Conservation (phyloP, 768 basidiomycete genomes). For the Nidularia pulvinata region DNA sequence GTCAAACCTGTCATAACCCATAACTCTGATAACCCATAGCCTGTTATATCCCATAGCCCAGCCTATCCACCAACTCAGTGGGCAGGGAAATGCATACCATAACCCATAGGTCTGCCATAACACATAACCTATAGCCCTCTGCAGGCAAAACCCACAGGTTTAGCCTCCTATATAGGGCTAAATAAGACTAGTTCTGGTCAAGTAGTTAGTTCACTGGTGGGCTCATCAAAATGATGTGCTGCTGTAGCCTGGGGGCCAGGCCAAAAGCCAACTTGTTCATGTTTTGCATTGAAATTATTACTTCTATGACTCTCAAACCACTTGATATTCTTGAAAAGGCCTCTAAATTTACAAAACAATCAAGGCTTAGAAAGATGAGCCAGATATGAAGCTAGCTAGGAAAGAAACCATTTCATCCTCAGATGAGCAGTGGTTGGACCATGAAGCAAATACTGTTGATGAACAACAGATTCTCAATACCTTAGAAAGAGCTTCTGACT, state of each 20-base stretch:
- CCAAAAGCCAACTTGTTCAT: not conserved
- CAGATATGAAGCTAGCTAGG: not conserved
- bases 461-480: conserved; percentile 1
- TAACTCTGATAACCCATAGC: not conserved
- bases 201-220: not conserved
- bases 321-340: not conserved
- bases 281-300: not conserved
- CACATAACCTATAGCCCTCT: too few relatives aligned
- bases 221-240: not conserved
- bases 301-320: not conserved
- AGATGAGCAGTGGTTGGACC: conserved; percentile 4
- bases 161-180: not conserved
- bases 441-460: conserved; percentile 3
- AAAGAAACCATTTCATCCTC: conserved; percentile 1
- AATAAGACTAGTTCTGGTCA: not conserved
- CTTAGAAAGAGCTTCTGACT: not conserved
- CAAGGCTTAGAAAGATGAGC: not conserved
- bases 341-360: not conserved
- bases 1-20: not conserved
- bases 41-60: too few relatives aligned
- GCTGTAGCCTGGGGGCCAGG: not conserved
- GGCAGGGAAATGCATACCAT: too few relatives aligned
- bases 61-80: too few relatives aligned
- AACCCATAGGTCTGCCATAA: too few relatives aligned
- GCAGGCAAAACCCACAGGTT: not conserved